Base-by-base conservation (phyloP, 2,329 filamentous ascomycete species). In the Orbilia brochopaga region DNA sequence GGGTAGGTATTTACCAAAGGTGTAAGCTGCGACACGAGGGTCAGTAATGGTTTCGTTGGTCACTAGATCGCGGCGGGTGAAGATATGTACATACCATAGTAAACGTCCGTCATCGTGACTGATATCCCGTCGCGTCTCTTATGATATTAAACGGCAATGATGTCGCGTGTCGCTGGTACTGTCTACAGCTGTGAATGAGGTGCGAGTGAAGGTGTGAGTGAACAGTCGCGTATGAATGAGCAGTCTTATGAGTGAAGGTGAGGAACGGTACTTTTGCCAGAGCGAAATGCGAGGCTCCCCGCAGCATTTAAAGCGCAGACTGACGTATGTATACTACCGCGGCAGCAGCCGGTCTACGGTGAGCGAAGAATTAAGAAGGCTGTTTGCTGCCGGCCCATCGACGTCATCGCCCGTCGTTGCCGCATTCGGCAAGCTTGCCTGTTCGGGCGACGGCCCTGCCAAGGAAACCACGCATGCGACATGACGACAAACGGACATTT, bases 401-500 rank as follows among this genome's bases (percentile, higher is more conserved):
- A 70, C 66, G 66, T 70, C 66, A 70, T 64, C 59, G 59, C 4
- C 52, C 40, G 42, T 56, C 65, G 58, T 23, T 63, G 40, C 66
- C 59, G 53, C 27, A 50, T 70, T 56, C 10, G 54, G 64, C 37
- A 17, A 13, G 54, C 37, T 64, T 70, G 48, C 66, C 66, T 63
- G 21, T 58, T 70, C 37, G 27, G 59, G 54, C 10, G 5, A 32
- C 8, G 21, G 44, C 50, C 23, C 50, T 37, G 50, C 51, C 40
- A 37, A 24, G 37, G 53, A 58, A 35, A 53, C 46, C 37, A 30
- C 15, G 5, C 30, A n/a, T 17, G 23, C 15, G 7, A 32, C 27
- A 32, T 32, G 27, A 32, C 27, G 27, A 32, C 27, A 32, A 32
- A 8, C 27, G n/a, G n/a, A n/a, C n/a, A n/a, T n/a, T n/a, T n/a